Percentiles rank a stretch among this genome's conserved stretches.
Evolutionary conservation across 176 grass and related monocot genomes (phyloP).

Genomic region (Raddia distichophylla): DNA sequence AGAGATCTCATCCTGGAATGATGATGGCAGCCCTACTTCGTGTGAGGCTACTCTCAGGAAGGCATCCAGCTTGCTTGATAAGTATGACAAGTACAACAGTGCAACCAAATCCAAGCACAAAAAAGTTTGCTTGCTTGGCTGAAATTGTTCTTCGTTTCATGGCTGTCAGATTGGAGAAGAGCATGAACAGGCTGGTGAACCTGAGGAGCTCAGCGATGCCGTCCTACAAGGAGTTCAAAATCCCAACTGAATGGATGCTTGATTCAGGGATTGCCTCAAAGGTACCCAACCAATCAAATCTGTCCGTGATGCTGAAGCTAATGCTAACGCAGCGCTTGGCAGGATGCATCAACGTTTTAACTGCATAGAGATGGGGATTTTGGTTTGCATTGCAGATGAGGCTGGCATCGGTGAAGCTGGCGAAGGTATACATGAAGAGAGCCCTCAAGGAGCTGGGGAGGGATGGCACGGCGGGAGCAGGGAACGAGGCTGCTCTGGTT

Average conservation of each 20-base stretch:
- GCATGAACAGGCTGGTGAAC: constrained; percentile 62
- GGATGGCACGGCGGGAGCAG: constrained; percentile 43
- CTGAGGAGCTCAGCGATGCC: constrained; percentile 60
- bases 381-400: constrained; percentile 66
- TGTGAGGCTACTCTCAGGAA: constrained; percentile 53
- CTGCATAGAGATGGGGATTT: neutral
- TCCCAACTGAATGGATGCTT: constrained; percentile 93
- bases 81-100: constrained; percentile 4
- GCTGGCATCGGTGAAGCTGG: constrained; percentile 72
- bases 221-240: constrained; percentile 74
- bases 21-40: constrained; percentile 24
- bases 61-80: constrained; percentile 53
- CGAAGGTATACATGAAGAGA: constrained; percentile 81
- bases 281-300: constrained; percentile 30
- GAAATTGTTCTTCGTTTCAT: neutral
- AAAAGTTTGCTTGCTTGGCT: neutral
- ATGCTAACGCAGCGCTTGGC: neutral
- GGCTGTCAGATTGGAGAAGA: constrained; percentile 74
- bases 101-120: neutral
- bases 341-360: neutral
- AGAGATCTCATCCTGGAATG: constrained; percentile 37
- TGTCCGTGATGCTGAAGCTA: neutral
- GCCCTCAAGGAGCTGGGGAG: constrained; percentile 70
- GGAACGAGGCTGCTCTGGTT: constrained; percentile 59
- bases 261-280: constrained; percentile 81